Conservation (phyloP, 257 asterid genomes). For the Solanum acaule region DNA sequence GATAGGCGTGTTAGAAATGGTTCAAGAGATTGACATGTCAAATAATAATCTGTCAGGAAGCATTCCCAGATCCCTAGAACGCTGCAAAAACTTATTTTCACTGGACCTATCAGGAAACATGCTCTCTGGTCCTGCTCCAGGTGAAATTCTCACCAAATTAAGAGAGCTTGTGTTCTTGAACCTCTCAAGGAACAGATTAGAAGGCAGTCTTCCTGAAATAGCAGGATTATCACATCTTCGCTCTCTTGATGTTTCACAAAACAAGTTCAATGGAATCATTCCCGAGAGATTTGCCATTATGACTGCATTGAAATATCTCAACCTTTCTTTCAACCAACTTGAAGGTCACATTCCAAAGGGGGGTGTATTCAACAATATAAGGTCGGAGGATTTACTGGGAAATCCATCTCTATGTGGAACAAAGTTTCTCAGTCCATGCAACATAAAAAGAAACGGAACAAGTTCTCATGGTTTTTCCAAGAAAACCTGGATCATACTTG, state of each 20-base stretch:
- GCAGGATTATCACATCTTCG: conserved; percentile 28
- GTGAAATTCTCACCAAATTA: conserved; percentile 28
- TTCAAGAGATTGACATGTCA: conserved; percentile 62
- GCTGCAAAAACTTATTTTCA: conserved; percentile 48
- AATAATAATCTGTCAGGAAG: conserved; percentile 49
- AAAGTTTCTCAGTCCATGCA: conserved; percentile 22
- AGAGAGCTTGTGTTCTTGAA: conserved; percentile 40
- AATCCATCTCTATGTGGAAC: conserved; percentile 61
- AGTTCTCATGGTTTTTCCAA: conserved; percentile 11
- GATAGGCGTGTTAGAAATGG: conserved; percentile 56
- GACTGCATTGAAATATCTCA: conserved; percentile 40
- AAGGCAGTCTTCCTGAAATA: conserved; percentile 49
- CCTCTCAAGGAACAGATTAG: conserved; percentile 51
- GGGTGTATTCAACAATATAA: conserved; percentile 30
- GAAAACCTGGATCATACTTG: conserved; percentile 21
- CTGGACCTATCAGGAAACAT: conserved; percentile 59
- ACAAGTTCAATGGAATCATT: conserved; percentile 52
- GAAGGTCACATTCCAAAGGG: conserved; percentile 51
- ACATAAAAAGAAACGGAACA: background rate
- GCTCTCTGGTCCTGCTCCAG: conserved; percentile 36
- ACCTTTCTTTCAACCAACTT: conserved; percentile 67
- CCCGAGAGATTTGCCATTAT: conserved; percentile 39
- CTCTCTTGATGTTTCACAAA: conserved; percentile 53
- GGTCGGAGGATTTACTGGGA: conserved; percentile 28
- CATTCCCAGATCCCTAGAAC: conserved; percentile 35